Evolutionary conservation across 139 green algal species (phyloP).

Genomic region (Coelastrella sp.): DNA sequence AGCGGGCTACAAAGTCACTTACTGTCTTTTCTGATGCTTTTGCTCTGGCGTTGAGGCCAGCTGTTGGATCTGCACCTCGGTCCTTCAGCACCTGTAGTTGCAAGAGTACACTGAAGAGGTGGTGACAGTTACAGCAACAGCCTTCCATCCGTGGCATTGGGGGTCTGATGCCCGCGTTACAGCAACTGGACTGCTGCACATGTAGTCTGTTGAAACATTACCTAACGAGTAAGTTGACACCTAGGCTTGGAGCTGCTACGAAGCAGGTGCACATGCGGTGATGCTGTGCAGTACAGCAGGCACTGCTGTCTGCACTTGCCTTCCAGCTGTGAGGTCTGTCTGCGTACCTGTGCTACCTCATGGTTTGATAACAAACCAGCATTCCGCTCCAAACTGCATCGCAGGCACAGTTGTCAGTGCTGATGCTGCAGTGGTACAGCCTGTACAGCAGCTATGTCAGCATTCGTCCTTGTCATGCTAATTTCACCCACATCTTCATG

Average conservation of each 20-base stretch:
- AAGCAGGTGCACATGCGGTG: too few relatives aligned
- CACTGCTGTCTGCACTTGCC: not conserved
- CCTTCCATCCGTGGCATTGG: not conserved
- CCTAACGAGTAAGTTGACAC: too few relatives aligned
- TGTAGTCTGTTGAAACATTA: too few relatives aligned
- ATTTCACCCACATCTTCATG: slow-evolving; percentile 31
- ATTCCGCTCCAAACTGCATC: slow-evolving; percentile 59
- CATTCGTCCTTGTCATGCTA: not conserved
- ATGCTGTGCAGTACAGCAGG: not conserved
- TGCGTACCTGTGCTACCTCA: slow-evolving; percentile 59
- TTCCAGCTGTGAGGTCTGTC: not conserved
- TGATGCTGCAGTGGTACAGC: too few relatives aligned
- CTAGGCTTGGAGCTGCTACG: too few relatives aligned
- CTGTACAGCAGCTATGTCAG: too few relatives aligned
- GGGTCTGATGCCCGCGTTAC: not conserved
- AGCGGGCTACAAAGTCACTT: not conserved
- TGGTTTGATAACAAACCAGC: slow-evolving; percentile 57
- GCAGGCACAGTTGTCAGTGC: not conserved
- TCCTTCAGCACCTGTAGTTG: slow-evolving; percentile 55
- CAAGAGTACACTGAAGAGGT: not conserved
- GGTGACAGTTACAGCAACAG: not conserved
- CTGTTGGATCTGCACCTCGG: slow-evolving; percentile 51
- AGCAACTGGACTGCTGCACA: too few relatives aligned
- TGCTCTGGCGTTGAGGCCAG: slow-evolving; percentile 36
- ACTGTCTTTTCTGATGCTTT: slow-evolving; percentile 62